Percentiles rank a stretch among this genome's conserved stretches.
Evolutionary conservation across 2,329 filamentous ascomycete genomes (phyloP).

Genomic region (Monilinia polystroma): DNA sequence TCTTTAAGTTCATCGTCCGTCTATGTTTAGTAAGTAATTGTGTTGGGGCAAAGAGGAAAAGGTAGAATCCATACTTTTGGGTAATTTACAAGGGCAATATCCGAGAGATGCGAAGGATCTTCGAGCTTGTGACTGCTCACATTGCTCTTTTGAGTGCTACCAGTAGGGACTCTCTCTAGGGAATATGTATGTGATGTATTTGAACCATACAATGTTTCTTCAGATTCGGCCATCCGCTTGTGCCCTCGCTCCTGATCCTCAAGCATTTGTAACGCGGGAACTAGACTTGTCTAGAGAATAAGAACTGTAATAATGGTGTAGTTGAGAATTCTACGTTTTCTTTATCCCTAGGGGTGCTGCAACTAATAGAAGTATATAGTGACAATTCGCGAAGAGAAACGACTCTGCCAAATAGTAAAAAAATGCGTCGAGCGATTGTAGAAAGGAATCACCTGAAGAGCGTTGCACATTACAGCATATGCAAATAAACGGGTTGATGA

Average conservation of each 20-base stretch:
- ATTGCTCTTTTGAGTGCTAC: conserved; percentile 10
- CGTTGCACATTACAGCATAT: conserved; percentile 5
- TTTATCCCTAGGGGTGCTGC: background rate
- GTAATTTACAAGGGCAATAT: conserved; percentile 13
- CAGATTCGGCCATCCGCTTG: conserved; percentile 1
- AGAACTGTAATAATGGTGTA: background rate
- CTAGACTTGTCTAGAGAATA: background rate
- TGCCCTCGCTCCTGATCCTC: conserved; percentile 1
- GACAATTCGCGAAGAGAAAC: background rate
- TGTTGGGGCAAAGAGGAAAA: background rate
- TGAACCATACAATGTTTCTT: conserved; percentile 7
- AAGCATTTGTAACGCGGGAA: background rate
- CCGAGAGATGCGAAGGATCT: conserved; percentile 1
- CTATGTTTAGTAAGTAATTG: conserved; percentile 6
- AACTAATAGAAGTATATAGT: background rate
- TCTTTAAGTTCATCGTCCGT: background rate
- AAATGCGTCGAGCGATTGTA: background rate
- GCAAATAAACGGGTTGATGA: background rate
- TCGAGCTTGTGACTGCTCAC: background rate
- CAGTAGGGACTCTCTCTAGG: conserved; percentile 12
- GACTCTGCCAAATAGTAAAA: background rate
- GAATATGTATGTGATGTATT: conserved; percentile 11
- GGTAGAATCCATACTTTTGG: conserved; percentile 7
- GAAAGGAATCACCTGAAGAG: background rate
- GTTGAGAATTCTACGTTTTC: background rate